phyloP scores from a whole-genome alignment of 2,329 filamentous ascomycete species.

The Arthrobotrys conoides region DNA sequence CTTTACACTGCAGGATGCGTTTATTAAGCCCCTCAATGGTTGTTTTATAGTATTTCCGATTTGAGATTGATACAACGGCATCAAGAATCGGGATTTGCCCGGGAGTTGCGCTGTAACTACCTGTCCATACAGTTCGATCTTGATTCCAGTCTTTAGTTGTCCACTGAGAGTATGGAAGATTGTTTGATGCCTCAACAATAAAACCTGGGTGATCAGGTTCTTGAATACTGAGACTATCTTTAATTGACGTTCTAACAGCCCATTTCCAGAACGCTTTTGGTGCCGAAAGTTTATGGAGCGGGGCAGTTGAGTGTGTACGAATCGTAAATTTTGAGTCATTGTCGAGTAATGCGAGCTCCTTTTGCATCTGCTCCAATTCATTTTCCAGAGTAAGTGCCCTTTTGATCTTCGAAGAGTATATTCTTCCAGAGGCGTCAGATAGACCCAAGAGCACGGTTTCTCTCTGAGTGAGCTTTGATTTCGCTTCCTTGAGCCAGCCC shows the following conservation, averaged over 20 bases:
- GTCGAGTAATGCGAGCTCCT: constrained; percentile 28
- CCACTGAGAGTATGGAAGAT: constrained; percentile 43
- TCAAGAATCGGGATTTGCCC: constrained; percentile 28
- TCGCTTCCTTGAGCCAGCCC: constrained; percentile 25
- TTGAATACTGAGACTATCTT: constrained; percentile 21
- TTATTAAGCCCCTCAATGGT: constrained; percentile 13
- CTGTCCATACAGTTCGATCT: constrained; percentile 16
- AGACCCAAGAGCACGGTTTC: constrained; percentile 16
- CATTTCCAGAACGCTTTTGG: not conserved
- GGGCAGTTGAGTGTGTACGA: constrained; percentile 29
- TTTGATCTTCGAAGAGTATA: not conserved
- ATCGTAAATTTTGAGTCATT: constrained; percentile 33
- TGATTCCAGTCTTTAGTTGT: not conserved
- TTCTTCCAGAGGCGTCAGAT: constrained; percentile 5
- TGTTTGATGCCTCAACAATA: constrained; percentile 4
- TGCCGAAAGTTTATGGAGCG: constrained; percentile 2
- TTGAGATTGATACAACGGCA: constrained; percentile 15
- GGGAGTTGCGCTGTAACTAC: constrained; percentile 25
- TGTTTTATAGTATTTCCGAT: constrained; percentile 15
- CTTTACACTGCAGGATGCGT: not conserved
- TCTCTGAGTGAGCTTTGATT: not conserved
- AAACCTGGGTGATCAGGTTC: constrained; percentile 33
- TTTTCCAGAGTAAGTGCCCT: not conserved
- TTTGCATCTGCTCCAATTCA: constrained; percentile 42
- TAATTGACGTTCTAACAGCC: constrained; percentile 9